A percentile compares a stretch with the other conserved stretches of the same genome.
Evolutionary conservation across 225 moss, liverwort and hornwort genomes (phyloP).

Genomic region (Pseudisothecium myosuroides): DNA sequence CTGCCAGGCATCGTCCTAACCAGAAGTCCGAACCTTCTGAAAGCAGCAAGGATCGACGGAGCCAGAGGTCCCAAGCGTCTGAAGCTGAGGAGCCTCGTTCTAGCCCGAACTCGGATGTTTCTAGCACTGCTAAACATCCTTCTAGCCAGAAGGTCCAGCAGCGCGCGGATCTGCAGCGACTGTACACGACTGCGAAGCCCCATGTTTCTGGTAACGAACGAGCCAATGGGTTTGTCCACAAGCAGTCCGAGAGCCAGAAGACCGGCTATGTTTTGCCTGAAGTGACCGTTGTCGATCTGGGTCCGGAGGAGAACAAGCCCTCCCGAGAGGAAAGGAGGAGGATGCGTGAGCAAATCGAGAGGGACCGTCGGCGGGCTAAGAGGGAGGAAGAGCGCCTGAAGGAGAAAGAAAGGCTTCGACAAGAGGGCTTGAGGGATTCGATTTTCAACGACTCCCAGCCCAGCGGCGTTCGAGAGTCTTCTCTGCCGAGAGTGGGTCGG

Average conservation of each 20-base stretch:
- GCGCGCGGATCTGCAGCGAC: not conserved
- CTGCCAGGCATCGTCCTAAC: slow-evolving; percentile 5
- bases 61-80: not conserved
- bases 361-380: slow-evolving; percentile 30
- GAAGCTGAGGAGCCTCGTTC: not conserved
- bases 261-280: slow-evolving; percentile 34
- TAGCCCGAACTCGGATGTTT: not conserved
- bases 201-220: not conserved
- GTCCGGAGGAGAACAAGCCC: slow-evolving; percentile 27
- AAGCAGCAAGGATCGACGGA: not conserved
- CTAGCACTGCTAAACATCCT: not conserved
- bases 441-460: not conserved
- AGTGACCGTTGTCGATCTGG: slow-evolving; percentile 24
- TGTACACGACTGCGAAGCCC: not conserved
- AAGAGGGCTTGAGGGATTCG: slow-evolving; percentile 31
- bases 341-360: slow-evolving; percentile 29
- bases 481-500: slow-evolving; percentile 8
- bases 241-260: not conserved
- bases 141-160: not conserved
- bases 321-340: slow-evolving; percentile 44
- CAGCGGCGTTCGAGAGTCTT: not conserved
- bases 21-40: slow-evolving; percentile 3
- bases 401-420: slow-evolving; percentile 44
- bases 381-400: slow-evolving; percentile 33
- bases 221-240: slow-evolving; percentile 6